Evolutionary conservation across 768 basidiomycete genomes (phyloP), one percentile per base, ranked within the genome.

Genomic region (Daedaleopsis sinensis): DNA sequence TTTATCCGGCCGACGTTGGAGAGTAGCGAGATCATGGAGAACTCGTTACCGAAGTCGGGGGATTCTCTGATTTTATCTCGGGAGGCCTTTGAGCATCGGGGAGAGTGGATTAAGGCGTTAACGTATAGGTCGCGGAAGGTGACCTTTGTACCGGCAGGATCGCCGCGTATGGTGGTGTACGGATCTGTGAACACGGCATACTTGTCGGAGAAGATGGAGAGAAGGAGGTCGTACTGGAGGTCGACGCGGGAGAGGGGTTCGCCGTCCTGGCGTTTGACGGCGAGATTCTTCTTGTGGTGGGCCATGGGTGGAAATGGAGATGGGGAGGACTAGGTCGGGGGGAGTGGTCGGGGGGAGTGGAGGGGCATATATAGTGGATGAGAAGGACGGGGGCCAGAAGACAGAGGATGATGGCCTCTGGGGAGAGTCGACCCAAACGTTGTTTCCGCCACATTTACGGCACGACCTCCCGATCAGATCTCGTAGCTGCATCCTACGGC

Each of bases 1-100:
- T 91, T 91, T 65, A 93, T 84, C 57, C 90, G 78, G 32, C 90
- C 90, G n/a, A 91, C 85, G 66, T 93, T 93, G 21, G 89, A 86
- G 27, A 91, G 76, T 5, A 92, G 76, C 1, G 86, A 82, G 42
- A 92, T 80, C 82, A 89, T 90, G n/a, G 85, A 84, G 74, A 90
- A 88, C 71, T 88, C 88, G 35, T 82, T 78, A 3, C 84, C 83
- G 68, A 88, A 90, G 15, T 74, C 72, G 10, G 82, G 75, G 15
- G 79, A 81, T 38, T 87, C 84, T n/a, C 74, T 68, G 76, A 93
- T 85, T 72, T 88, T 91, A 71, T 89, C 87, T 64, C 86, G 87
- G 54, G 90, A 80, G 10, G 82, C 82, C 70, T 85, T 87, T 12
- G 90, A 89, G 35, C 86, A 85, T 67, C 88, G 89, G 10, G 84